Evolutionary conservation across 352 stramenopile species (phyloP), one percentile per base, ranked within the genome.

Genomic region (Pythium brassicae): DNA sequence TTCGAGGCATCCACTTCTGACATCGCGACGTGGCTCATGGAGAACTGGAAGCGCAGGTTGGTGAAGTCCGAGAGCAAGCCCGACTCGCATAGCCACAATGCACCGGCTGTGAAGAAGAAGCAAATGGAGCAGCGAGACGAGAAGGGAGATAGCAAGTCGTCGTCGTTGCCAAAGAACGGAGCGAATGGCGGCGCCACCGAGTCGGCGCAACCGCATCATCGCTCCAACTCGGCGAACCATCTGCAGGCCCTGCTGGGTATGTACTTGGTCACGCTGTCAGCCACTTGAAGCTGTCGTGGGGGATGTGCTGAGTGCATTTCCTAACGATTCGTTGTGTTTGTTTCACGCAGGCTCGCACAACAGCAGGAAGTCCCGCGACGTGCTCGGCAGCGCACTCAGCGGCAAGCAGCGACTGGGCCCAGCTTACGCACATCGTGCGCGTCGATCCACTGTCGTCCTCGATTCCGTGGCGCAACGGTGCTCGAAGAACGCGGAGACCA

Each of bases 181-280:
- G n/a, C n/a, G n/a, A n/a, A n/a, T n/a, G n/a, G n/a, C n/a, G n/a
- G n/a, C n/a, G n/a, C n/a, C n/a, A 65, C 63, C 12, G 20, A 55
- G 22, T 20, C 45, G 15, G 34, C 15, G 29, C 55, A 62, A 25
- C 23, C 47, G 20, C n/a, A n/a, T n/a, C 35, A 52, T 2, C 46
- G 60, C 42, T 91, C 80, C 35, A 91, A 91, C 32, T 89, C 80
- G 20, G 76, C 50, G 7, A 70, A 61, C 14, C 81, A 91, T 63
- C 55, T 91, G 54, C 71, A 62, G 1, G 69, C 78, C 35, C 57
- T 91, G 19, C 73, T 91, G 60, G 68, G 76, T 77, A 74, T 61
- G 47, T 50, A n/a, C n/a, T n/a, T n/a, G n/a, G n/a, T n/a, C n/a
- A n/a, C n/a, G n/a, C n/a, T n/a, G n/a, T n/a, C n/a, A n/a, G n/a